Conservation (phyloP, 2,329 filamentous ascomycete genomes). For the Achaetomium macrosporum region DNA sequence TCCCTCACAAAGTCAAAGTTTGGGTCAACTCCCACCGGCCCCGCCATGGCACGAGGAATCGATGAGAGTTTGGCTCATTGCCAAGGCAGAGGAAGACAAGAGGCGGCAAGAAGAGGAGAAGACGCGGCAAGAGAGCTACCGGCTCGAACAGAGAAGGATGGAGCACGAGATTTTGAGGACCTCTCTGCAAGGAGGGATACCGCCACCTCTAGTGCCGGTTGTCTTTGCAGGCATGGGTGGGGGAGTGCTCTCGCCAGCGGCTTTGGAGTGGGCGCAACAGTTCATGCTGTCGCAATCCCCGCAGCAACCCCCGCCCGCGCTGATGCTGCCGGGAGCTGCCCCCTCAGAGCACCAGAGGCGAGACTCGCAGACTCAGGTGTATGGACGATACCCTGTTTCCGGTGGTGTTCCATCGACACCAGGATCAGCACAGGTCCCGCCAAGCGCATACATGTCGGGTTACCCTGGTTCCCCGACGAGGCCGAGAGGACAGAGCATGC, state of each 20-base stretch:
- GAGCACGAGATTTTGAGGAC: conserved; percentile 68
- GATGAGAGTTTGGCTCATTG: conserved; percentile 65
- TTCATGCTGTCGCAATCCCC: conserved; percentile 48
- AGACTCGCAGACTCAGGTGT: conserved; percentile 43
- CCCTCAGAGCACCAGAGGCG: conserved; percentile 51
- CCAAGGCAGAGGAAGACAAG: conserved; percentile 68
- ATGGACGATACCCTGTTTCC: conserved; percentile 38
- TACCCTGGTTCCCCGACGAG: conserved; percentile 48
- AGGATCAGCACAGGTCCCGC: conserved; percentile 35
- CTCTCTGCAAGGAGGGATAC: conserved; percentile 63
- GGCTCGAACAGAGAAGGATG: conserved; percentile 65
- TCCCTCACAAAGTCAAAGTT: conserved; percentile 35
- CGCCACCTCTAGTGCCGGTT: conserved; percentile 66
- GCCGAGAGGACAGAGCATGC: conserved; percentile 45
- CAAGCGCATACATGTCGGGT: conserved; percentile 35
- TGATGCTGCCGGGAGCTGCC: conserved; percentile 43
- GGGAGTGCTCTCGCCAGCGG: conserved; percentile 53
- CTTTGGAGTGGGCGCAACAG: conserved; percentile 64
- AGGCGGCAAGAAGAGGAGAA: conserved; percentile 70
- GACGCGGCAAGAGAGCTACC: conserved; percentile 57
- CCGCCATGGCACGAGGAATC: conserved; percentile 66
- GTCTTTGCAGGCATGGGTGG: conserved; percentile 69
- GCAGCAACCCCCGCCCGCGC: conserved; percentile 45
- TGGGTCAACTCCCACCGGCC: conserved; percentile 56
- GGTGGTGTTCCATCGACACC: conserved; percentile 39